A percentile compares a stretch with the other conserved stretches of the same genome.
phyloP scores from a whole-genome alignment of 2,329 filamentous ascomycete species.

The Pseudogymnoascus sp. region DNA sequence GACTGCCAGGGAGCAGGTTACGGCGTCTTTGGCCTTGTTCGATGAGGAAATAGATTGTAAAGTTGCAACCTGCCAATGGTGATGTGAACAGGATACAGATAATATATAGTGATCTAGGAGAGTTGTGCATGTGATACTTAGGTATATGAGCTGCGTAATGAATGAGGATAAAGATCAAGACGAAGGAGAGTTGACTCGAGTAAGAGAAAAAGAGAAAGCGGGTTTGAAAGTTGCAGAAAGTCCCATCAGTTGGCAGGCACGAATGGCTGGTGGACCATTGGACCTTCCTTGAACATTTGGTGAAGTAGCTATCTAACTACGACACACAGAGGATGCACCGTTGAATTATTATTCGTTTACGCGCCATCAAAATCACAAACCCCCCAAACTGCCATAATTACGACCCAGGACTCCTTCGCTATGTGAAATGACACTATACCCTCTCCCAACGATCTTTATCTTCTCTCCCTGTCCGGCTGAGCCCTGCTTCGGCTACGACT shows the following conservation, averaged over 20 bases:
- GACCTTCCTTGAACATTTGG: neutral
- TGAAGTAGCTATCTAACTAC: neutral
- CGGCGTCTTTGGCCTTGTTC: neutral
- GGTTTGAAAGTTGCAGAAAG: neutral
- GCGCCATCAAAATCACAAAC: neutral
- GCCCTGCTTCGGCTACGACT: slow-evolving; percentile 30
- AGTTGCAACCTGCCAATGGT: neutral
- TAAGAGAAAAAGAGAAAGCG: neutral
- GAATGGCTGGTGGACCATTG: neutral
- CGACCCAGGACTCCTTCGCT: slow-evolving; percentile 26
- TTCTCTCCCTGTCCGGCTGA: slow-evolving; percentile 24
- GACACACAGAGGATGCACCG: neutral
- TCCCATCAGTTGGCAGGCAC: neutral
- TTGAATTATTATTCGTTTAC: neutral
- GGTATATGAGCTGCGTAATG: neutral
- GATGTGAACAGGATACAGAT: neutral
- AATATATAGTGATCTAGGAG: neutral
- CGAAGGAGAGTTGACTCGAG: neutral
- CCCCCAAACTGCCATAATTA: slow-evolving; percentile 3
- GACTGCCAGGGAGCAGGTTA: neutral
- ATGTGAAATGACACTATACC: slow-evolving; percentile 16
- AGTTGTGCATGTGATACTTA: neutral
- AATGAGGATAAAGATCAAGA: neutral
- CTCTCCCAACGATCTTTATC: slow-evolving; percentile 17
- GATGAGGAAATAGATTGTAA: neutral